These are phyloP conservation scores for Aspergillus sclerotialis DNA, from an alignment of 2,329 filamentous ascomycete genomes.

Conservation along the genomic window DNA sequence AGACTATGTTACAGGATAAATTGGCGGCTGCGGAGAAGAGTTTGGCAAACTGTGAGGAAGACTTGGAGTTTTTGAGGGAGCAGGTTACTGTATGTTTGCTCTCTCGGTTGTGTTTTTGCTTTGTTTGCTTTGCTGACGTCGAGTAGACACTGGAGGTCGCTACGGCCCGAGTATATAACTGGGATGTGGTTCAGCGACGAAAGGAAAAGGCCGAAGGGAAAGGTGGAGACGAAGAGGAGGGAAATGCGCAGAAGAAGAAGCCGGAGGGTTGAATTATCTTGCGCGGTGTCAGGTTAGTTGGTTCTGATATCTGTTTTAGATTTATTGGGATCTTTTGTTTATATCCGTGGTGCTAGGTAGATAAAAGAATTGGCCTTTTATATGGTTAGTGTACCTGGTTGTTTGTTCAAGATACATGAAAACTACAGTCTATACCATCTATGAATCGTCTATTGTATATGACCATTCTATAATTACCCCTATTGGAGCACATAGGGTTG, in stretches of 20 bases:
- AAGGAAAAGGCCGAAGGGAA: constrained; percentile 67
- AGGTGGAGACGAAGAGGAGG: constrained; percentile 44
- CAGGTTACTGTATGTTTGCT: constrained; percentile 76
- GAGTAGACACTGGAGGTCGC: constrained; percentile 94
- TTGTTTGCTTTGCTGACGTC: constrained; percentile 1
- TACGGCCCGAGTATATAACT: constrained; percentile 96
- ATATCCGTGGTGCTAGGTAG: no score
- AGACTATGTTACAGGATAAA: constrained; percentile 69
- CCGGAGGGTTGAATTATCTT: constrained; percentile 8
- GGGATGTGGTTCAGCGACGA: constrained; percentile 92
- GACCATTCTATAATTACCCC: no score
- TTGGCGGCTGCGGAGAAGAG: constrained; percentile 71
- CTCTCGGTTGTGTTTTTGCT: constrained; percentile 1
- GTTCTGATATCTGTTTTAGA: no score
- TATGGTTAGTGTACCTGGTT: no score
- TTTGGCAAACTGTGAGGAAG: constrained; percentile 85
- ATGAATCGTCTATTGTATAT: no score
- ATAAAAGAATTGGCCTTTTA: no score
- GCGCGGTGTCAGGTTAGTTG: no score
- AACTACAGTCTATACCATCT: no score
- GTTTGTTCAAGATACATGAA: no score
- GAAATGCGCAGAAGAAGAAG: constrained; percentile 22
- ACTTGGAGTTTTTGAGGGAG: constrained; percentile 88
- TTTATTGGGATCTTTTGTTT: no score
- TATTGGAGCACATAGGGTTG: no score